Evolutionary conservation across 805 yeast genomes (phyloP), one percentile per base, ranked within the genome.

Genomic region (Saccharomycopsis sp.): DNA sequence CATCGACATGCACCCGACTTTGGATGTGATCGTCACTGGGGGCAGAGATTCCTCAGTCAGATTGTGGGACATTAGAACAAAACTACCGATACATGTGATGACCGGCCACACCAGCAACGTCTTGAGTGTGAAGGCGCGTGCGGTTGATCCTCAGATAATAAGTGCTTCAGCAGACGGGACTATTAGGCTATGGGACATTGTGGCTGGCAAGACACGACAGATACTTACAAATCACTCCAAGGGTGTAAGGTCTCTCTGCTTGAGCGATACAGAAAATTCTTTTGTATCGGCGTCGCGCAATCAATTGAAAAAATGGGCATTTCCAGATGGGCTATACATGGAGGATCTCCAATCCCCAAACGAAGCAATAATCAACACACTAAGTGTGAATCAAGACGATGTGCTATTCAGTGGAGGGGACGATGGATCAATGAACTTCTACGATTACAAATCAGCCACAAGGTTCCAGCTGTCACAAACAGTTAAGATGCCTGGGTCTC

Each of bases 11-110:
- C 97, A 89, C 56, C 97, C 97, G 0, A 84, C 86, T 3, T 60
- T 88, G 19, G 94, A 88, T 51, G 62, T 89, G 5, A 59, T 87
- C 10, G 84, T 81, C 6, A 81, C 94, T 3, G 98, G 87, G 4
- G 94, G 96, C 16, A 64, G 95, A 44, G 99, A 92, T 58, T 69
- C 85, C 4, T 80, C 84, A 0, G 80, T 87, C 0, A 66, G 94
- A 40, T 80, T 87, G 4, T 92, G 99, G 99, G 99, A 92, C 59
- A 79, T 92, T 42, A 68, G 98, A 45, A 74, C 94, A 0, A 66
- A 86, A 35, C 61, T 71, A 2, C 78, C 88, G 12, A 79, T 83
- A 1, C 79, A 80, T 69, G 81, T 81, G 0, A 63, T 92, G 29
- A 65, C 78, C 2, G 97, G 97, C 0, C 98, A 92, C 59, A 71